Percentiles rank a stretch among this genome's conserved stretches.
These are phyloP conservation scores for Aspergillus chevalieri DNA, from an alignment of 2,329 filamentous ascomycete genomes.

Conservation along the genomic window DNA sequence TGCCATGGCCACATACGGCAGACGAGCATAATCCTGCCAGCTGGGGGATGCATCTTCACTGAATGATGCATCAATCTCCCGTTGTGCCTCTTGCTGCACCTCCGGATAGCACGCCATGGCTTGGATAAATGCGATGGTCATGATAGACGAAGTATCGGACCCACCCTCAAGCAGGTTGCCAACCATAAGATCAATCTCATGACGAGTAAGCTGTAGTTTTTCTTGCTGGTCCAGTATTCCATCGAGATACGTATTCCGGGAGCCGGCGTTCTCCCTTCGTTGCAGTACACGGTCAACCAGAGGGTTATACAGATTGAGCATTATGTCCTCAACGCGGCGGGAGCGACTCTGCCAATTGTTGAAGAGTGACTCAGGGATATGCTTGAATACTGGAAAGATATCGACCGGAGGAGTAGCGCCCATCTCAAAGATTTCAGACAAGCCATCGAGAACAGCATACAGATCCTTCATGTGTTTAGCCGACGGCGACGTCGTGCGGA, in stretches of 20 bases:
- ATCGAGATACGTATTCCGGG: slow-evolving; percentile 35
- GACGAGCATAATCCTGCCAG: slow-evolving; percentile 22
- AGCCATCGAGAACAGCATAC: slow-evolving; percentile 21
- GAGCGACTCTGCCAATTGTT: slow-evolving; percentile 36
- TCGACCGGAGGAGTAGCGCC: slow-evolving; percentile 48
- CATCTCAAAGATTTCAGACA: slow-evolving; percentile 41
- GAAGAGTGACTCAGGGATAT: slow-evolving; percentile 37
- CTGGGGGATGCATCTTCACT: slow-evolving; percentile 45
- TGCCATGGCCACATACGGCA: slow-evolving; percentile 43
- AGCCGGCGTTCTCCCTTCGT: slow-evolving; percentile 22
- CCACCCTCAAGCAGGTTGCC: slow-evolving; percentile 28
- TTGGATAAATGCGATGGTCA: slow-evolving; percentile 26
- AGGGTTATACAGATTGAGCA: slow-evolving; percentile 38
- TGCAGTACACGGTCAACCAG: slow-evolving; percentile 29
- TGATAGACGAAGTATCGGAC: slow-evolving; percentile 35
- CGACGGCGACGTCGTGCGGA: slow-evolving; percentile 26
- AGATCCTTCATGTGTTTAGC: slow-evolving; percentile 33
- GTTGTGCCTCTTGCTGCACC: slow-evolving; percentile 36
- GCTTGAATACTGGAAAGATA: slow-evolving; percentile 41
- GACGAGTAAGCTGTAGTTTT: slow-evolving; percentile 24
- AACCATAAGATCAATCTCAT: slow-evolving; percentile 37
- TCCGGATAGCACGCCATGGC: slow-evolving; percentile 9
- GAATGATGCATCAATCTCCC: slow-evolving; percentile 46
- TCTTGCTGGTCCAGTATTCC: slow-evolving; percentile 33
- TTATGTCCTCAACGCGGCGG: slow-evolving; percentile 32